phyloP scores from a whole-genome alignment of 2,329 filamentous ascomycete genomes.

The Aspergillus sp. region DNA sequence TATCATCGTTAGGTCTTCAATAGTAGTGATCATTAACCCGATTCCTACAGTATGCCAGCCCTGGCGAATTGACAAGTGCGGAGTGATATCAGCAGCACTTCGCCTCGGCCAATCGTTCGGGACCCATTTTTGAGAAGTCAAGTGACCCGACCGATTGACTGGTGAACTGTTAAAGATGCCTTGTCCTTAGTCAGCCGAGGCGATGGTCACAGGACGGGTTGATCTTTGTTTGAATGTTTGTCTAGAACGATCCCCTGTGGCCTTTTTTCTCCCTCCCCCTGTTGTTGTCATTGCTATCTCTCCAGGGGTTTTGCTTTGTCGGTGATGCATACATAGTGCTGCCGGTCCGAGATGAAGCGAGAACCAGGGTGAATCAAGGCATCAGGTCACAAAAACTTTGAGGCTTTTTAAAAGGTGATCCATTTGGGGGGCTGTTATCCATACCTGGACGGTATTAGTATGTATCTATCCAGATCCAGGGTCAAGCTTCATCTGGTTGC shows the following conservation, averaged over 20 bases:
- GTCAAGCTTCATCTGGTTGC: constrained; percentile 13
- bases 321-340: neutral
- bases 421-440: neutral
- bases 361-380: constrained; percentile 1
- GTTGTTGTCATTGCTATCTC: neutral
- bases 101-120: constrained; percentile 21
- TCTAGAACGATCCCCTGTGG: constrained; percentile 20
- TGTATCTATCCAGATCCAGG: constrained; percentile 9
- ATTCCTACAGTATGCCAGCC: constrained; percentile 4
- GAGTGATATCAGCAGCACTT: constrained; percentile 20
- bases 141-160: constrained; percentile 24
- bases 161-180: constrained; percentile 16
- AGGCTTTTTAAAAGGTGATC: neutral
- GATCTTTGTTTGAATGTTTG: constrained; percentile 26
- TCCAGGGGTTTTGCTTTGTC: constrained; percentile 2
- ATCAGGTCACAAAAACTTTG: constrained; percentile 2
- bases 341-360: neutral
- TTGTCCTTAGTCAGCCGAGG: constrained; percentile 24
- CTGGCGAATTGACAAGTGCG: constrained; percentile 13
- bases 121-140: constrained; percentile 26
- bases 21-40: constrained; percentile 5
- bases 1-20: constrained; percentile 9
- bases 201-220: constrained; percentile 28
- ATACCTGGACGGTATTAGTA: neutral
- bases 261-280: neutral